phyloP scores from a whole-genome alignment of 192 early-diverging fungal genomes.

The Geosiphon pyriformis region DNA sequence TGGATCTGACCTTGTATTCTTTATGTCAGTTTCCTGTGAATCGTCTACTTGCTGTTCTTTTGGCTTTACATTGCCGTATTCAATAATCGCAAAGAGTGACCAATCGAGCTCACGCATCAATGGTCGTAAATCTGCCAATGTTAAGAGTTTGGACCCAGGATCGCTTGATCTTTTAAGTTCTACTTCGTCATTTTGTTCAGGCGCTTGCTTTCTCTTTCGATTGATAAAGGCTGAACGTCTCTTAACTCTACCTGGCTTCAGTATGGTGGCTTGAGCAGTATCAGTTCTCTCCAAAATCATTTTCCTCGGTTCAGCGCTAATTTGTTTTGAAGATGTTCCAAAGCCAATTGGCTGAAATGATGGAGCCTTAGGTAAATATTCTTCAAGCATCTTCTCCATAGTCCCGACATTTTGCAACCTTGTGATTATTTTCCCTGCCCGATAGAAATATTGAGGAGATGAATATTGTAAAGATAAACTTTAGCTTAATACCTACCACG shows the following conservation, averaged over 20 bases:
- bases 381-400: slow-evolving; percentile 33
- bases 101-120: slow-evolving; percentile 32
- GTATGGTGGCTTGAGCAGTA: not conserved
- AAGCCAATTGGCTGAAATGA: slow-evolving; percentile 42
- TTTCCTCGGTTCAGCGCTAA: not conserved
- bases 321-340: slow-evolving; percentile 14
- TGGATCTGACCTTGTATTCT: not conserved
- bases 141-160: not conserved
- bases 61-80: slow-evolving; percentile 9
- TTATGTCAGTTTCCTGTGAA: slow-evolving; percentile 6
- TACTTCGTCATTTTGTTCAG: slow-evolving; percentile 9
- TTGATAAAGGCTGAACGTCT: slow-evolving; percentile 11
- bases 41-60: not conserved
- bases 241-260: not conserved
- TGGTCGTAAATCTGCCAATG: slow-evolving; percentile 25
- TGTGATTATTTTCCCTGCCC: slow-evolving; percentile 30
- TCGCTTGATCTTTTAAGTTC: slow-evolving; percentile 2
- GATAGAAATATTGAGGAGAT: not conserved
- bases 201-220: slow-evolving; percentile 10
- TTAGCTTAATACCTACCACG: not conserved
- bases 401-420: slow-evolving; percentile 39
- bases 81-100: slow-evolving; percentile 5
- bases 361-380: slow-evolving; percentile 29
- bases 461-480: too few species aligned
- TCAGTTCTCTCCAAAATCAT: not conserved